Evolutionary conservation across 768 basidiomycete species (phyloP), one percentile per base, ranked within the genome.

Genomic region (Mycena albidolilacea): DNA sequence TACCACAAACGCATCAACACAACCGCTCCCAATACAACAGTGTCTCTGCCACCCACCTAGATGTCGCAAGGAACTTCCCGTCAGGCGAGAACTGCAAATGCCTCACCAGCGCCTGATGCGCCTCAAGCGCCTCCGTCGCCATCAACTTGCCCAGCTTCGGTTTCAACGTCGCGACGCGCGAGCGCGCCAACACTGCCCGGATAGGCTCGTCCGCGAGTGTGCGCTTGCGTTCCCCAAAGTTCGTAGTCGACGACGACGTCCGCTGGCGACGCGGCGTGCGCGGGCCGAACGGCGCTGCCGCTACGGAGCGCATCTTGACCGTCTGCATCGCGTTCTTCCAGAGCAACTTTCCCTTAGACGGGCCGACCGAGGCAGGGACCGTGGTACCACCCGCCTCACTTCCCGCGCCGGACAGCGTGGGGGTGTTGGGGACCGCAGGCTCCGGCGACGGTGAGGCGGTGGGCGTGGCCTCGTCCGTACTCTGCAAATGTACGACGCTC

Each of bases 71-170:
- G 77, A 88, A 93, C 78, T 87, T 90, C 21, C 93, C 93, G 79
- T 93, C 89, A 1, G 92, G 93, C 0, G 92, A 93, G 82, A 94
- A 95, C 79, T 93, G 90, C 77, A 95, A 79, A 80, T 93, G 91
- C 65, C 90, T 80, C 19, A 95, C 93, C 38, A 93, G 86, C 8
- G 91, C 92, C 64, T 85, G 82, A 79, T 94, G 93, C 7, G 90
- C 90, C 11, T 87, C 87, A 23, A 93, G 79, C 72, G 90, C 91
- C 77, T 93, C 88, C 0, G 89, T 90, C 10, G 87, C 80, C 66
- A 87, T 84, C 74, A 94, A 78, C 55, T 82, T 84, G 70, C 84
- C 85, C 67, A 95, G 80, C 73, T 87, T 90, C 17, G 90, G 89
- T n/a, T 87, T 82, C 57, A 93, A 80, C 8, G 81, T 80, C 30